Base-by-base conservation (phyloP, 179 eudicot genomes). In the Beta corolliflora region DNA sequence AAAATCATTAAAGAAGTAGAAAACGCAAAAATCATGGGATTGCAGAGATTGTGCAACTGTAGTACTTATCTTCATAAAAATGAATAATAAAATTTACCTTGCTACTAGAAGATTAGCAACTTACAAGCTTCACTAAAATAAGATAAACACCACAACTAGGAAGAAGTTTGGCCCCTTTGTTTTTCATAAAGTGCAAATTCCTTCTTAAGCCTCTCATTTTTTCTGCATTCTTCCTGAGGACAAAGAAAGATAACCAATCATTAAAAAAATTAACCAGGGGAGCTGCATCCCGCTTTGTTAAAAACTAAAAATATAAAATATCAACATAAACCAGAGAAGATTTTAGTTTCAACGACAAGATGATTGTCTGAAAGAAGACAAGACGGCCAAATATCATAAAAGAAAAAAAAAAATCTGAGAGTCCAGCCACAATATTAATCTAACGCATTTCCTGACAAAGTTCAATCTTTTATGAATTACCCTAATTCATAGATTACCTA, bases 131-230 rank as follows among this genome's bases (percentile, higher is more conserved):
- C 14, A 2, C 5, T n/a, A 9, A 16, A 50, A 1, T 3, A 46
- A 41, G 9, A 15, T 41, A 19, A 46, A 29, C 53, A 59, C 52
- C 18, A 61, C 29, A 9, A 18, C 73, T 67, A 25, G 18, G 81
- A 64, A 48, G 86, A 81, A 76, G 85, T 63, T 54, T 77, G 84
- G 67, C 82, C 77, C 75, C 79, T 87, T 69, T 81, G 85, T 71
- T 79, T 80, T 79, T 83, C 89, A 75, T 85, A 87, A 80, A 67
- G 81, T 31, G 88, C 75, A 60, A 87, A 80, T 86, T 91, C 90
- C 73, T 85, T 88, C 89, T 88, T 76, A 52, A 81, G 80, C 55
- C 75, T 67, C 75, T 81, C 75, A 68, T 81, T 81, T 76, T 76
- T 81, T 76, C 45, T 75, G 76, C 75, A 48, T 76, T 81, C 83